These are phyloP conservation scores for Cytospora paraplurivora DNA, from an alignment of 2,329 filamentous ascomycete genomes.

Conservation along the genomic window DNA sequence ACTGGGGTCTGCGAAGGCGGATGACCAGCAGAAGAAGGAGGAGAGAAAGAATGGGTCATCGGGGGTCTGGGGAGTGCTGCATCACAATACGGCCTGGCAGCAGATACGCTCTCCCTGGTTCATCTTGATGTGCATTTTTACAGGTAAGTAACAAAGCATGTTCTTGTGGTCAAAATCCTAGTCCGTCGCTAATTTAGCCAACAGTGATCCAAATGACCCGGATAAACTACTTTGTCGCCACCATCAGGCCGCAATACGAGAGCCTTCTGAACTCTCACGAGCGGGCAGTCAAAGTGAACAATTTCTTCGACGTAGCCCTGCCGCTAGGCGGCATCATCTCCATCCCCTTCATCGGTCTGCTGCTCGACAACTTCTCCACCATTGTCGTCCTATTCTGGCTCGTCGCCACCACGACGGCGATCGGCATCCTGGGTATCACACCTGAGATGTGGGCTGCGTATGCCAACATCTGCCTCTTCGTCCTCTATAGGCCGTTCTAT, in stretches of 20 bases:
- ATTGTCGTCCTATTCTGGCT: constrained; percentile 70
- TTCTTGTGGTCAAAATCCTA: not conserved
- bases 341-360: constrained; percentile 80
- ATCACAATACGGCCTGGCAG: constrained; percentile 67
- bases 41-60: constrained; percentile 69
- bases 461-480: constrained; percentile 75
- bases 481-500: constrained; percentile 84
- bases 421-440: constrained; percentile 76
- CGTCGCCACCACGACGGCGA: constrained; percentile 70
- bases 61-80: constrained; percentile 86
- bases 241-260: constrained; percentile 79
- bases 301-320: constrained; percentile 78
- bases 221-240: constrained; percentile 93
- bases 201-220: constrained; percentile 70
- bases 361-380: constrained; percentile 78
- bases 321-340: constrained; percentile 82
- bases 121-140: constrained; percentile 79
- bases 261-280: constrained; percentile 66
- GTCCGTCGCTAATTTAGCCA: not conserved
- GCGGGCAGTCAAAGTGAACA: constrained; percentile 71
- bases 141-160: constrained; percentile 45
- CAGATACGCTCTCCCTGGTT: constrained; percentile 86
- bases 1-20: constrained; percentile 63
- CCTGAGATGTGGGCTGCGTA: constrained; percentile 72
- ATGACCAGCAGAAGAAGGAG: constrained; percentile 66